Evolutionary conservation across 2,329 filamentous ascomycete species (phyloP), one percentile per base, ranked within the genome.

Genomic region (Purpureocillium lavendulum): DNA sequence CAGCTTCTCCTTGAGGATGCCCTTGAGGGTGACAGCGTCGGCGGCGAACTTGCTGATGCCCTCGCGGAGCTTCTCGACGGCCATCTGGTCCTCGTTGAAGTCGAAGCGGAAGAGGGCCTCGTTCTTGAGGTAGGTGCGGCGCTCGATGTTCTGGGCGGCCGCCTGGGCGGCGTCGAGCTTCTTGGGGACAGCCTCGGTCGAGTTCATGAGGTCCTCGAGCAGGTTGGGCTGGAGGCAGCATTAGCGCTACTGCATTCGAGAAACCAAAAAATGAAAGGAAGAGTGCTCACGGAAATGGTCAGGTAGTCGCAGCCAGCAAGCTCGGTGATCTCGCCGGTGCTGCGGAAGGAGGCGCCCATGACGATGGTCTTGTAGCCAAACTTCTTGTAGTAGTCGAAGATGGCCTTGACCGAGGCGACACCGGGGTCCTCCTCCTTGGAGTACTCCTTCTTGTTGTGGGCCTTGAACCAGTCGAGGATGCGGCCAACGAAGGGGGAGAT

Each of bases 321-420:
- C 77, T 98, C 92, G 35, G 87, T 97, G 69, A 98, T 94, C 75
- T 98, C 92, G 59, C 92, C 92, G 48, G 73, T 73, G 75, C 84
- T 97, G 65, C 92, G 82, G 87, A 98, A 98, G 31, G 89, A 96
- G 54, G 92, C 92, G 61, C 92, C 92, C 92, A 98, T 98, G 70
- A 98, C 92, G 57, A 97, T 96, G 66, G 92, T 98, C 58, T 94
- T 95, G 83, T 98, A 96, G 66, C 85, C 87, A 67, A 73, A 87
- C 79, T 97, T 97, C 87, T 98, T 98, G 84, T 98, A 98, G 86
- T 98, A 98, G 80, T 98, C 92, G 82, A 84, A 98, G 74, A 98
- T 98, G 67, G 58, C 62, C 77, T 90, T 77, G 61, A 98, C 92
- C 51, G 84, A 90, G 73, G 87, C 78, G 67, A 98, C 92, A 75